Conservation (phyloP, 2,329 filamentous ascomycete species). For the Cylindrodendrum hubeiense region DNA sequence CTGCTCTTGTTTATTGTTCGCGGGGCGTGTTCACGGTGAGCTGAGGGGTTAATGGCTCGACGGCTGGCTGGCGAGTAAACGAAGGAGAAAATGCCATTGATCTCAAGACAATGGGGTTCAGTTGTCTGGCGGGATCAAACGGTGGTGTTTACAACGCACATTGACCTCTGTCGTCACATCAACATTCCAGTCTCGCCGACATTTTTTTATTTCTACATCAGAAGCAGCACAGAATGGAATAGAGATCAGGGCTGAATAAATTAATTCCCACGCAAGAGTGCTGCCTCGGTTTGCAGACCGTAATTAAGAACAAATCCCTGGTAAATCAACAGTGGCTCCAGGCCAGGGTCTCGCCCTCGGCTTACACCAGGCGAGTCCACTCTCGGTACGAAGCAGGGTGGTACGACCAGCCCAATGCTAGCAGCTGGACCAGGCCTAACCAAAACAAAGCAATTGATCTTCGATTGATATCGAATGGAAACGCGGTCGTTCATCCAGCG, state of each 20-base stretch:
- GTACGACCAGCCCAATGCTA: background rate
- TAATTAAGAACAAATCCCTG: background rate
- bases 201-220: background rate
- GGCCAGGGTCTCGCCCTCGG: background rate
- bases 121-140: background rate
- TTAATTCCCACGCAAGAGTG: too few species aligned
- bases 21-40: background rate
- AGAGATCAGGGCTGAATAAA: too few species aligned
- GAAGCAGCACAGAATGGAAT: background rate
- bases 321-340: background rate
- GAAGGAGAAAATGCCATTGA: too few species aligned
- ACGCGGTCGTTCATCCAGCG: conserved; percentile 18
- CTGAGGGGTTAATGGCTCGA: background rate
- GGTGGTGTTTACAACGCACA: background rate
- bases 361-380: conserved; percentile 10
- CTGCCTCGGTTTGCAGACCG: background rate
- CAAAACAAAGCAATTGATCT: conserved; percentile 1
- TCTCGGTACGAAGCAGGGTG: background rate
- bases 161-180: background rate
- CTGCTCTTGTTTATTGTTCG: background rate
- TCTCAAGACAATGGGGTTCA: background rate
- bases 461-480: conserved; percentile 6
- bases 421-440: background rate
- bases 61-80: background rate
- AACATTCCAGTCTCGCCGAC: background rate